phyloP scores from a whole-genome alignment of 2,329 filamentous ascomycete genomes.

The Colletotrichum musicola region DNA sequence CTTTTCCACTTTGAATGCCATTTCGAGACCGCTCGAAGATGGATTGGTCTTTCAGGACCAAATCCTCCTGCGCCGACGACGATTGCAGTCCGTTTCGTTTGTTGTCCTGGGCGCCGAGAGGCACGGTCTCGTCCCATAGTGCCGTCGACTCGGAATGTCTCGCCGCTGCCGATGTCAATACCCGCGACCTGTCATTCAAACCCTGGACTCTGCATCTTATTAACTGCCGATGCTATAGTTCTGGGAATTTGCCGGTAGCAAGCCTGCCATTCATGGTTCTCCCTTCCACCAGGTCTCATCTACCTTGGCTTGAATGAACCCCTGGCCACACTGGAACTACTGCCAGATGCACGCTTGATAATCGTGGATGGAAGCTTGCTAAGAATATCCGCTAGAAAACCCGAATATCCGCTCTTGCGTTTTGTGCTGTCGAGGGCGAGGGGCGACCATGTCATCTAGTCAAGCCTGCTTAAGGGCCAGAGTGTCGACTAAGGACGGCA shows the following conservation, averaged over 20 bases:
- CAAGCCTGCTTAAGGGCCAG: no score
- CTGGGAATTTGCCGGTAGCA: constrained; percentile 1
- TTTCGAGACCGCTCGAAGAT: not conserved
- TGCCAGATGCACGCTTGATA: no score
- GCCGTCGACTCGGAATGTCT: not conserved
- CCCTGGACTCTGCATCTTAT: not conserved
- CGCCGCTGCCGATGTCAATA: constrained; percentile 4
- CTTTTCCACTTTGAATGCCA: not conserved
- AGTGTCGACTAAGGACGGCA: no score
- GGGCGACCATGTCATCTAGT: no score
- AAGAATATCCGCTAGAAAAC: no score
- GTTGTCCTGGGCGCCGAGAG: constrained; percentile 1
- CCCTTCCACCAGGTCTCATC: not conserved
- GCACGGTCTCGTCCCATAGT: not conserved
- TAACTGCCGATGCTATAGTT: constrained; percentile 10
- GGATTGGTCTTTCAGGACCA: not conserved
- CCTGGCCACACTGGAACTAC: not conserved
- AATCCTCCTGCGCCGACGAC: not conserved
- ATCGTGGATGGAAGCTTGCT: no score
- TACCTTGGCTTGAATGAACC: not conserved
- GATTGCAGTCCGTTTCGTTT: not conserved
- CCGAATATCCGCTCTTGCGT: no score
- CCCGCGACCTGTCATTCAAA: constrained; percentile 7
- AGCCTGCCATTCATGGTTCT: not conserved
- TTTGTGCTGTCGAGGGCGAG: no score